Evolutionary conservation across 192 early-diverging fungal species (phyloP).

Genomic region (Coemansia sp.): DNA sequence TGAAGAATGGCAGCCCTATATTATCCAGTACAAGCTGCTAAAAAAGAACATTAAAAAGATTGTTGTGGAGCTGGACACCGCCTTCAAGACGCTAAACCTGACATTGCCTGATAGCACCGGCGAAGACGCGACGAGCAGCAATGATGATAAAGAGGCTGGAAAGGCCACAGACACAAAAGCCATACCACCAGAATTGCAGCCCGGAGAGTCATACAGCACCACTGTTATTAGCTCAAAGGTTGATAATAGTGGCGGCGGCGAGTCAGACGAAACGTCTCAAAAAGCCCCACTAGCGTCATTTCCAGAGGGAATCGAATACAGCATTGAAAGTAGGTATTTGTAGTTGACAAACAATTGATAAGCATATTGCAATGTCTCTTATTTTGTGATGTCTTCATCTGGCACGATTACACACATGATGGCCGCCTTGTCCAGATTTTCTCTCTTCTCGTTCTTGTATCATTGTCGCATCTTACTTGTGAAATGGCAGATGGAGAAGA

Average conservation of each 20-base stretch:
- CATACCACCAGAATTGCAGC: neutral
- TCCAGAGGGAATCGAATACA: slow-evolving; percentile 38
- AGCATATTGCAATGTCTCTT: neutral
- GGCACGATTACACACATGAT: too few relatives aligned
- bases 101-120: slow-evolving; percentile 9
- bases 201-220: neutral
- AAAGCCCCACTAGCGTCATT: neutral
- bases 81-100: slow-evolving; percentile 38
- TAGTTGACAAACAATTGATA: neutral
- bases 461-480: neutral
- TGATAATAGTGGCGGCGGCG: neutral
- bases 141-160: neutral
- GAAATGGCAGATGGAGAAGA: too few relatives aligned
- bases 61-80: slow-evolving; percentile 65
- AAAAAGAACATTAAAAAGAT: slow-evolving; percentile 73
- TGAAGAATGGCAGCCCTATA: slow-evolving; percentile 67
- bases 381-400: too few relatives aligned
- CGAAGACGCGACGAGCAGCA: neutral
- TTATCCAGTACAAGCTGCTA: slow-evolving; percentile 75
- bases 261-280: neutral
- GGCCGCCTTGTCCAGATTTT: neutral
- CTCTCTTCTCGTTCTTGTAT: neutral
- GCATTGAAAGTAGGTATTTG: slow-evolving; percentile 45
- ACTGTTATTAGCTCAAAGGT: too few relatives aligned
- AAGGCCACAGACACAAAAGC: neutral